A percentile compares a stretch with the other conserved stretches of the same genome.
phyloP scores from a whole-genome alignment of 164 flowering plant species.

The Cinnamomum chago region DNA sequence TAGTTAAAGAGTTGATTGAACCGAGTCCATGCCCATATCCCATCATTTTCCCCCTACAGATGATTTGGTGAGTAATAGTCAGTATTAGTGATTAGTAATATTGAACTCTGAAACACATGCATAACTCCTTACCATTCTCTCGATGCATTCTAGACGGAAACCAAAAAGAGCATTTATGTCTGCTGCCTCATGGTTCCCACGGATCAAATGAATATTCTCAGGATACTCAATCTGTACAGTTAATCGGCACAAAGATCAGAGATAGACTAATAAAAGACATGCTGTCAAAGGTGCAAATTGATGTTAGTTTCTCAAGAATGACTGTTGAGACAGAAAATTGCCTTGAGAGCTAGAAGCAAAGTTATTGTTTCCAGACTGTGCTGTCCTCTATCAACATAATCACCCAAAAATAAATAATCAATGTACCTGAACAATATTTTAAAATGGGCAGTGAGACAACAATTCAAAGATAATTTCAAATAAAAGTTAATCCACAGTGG shows the following conservation, averaged over 20 bases:
- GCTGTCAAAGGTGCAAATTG: background rate
- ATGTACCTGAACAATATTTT: constrained; percentile 62
- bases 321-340: constrained; percentile 22
- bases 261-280: background rate
- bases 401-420: constrained; percentile 94
- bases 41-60: constrained; percentile 91
- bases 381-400: constrained; percentile 98
- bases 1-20: constrained; percentile 95
- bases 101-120: background rate
- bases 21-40: constrained; percentile 99
- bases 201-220: constrained; percentile 40
- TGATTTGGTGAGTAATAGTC: constrained; percentile 6
- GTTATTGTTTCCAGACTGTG: constrained; percentile 94
- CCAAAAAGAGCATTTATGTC: constrained; percentile 62
- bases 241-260: background rate
- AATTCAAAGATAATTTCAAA: background rate
- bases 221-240: constrained; percentile 64
- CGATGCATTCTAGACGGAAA: constrained; percentile 46
- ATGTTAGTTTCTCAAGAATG: background rate
- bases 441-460: background rate
- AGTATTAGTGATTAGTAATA: constrained; percentile 4
- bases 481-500: background rate
- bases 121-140: constrained; percentile 26
- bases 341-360: constrained; percentile 90
- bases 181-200: constrained; percentile 97